Percentiles rank a stretch among this genome's conserved stretches.
These are phyloP conservation scores for Phaeosphaeriaceae sp. DNA, from an alignment of 2,329 filamentous ascomycete genomes.

Conservation along the genomic window DNA sequence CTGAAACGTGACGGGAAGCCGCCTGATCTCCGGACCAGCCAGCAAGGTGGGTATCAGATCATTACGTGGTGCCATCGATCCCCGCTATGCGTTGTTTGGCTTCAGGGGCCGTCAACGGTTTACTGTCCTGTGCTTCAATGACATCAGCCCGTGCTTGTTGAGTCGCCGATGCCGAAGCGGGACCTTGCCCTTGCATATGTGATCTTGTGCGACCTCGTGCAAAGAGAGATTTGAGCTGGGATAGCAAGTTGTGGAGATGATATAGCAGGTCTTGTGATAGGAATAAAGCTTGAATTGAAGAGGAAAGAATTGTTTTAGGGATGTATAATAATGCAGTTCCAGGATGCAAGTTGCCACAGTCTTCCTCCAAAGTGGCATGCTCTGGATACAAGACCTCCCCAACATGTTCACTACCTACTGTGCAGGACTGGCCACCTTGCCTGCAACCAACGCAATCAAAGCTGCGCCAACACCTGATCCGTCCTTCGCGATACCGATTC, in stretches of 20 bases:
- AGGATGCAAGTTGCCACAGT: not conserved
- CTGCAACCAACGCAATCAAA: conserved; percentile 89
- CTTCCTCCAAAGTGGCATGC: not conserved
- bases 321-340: not conserved
- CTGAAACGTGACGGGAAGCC: conserved; percentile 5
- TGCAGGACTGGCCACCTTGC: conserved; percentile 51
- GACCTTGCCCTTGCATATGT: not conserved
- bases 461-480: conserved; percentile 95
- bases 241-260: too few species aligned
- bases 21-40: conserved; percentile 1
- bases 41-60: not conserved
- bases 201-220: not conserved
- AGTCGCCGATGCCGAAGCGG: not conserved
- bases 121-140: not conserved
- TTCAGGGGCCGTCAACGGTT: not conserved
- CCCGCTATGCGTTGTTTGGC: conserved; percentile 1
- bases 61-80: conserved; percentile 1
- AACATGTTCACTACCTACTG: not conserved
- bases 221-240: not conserved
- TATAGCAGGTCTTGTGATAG: not conserved
- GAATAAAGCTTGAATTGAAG: not conserved
- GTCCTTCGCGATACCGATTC: conserved; percentile 96
- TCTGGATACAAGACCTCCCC: not conserved
- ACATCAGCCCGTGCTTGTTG: conserved; percentile 4
- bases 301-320: not conserved